These are phyloP conservation scores for Truncatella angustata DNA, from an alignment of 2,329 filamentous ascomycete genomes.

Conservation along the genomic window DNA sequence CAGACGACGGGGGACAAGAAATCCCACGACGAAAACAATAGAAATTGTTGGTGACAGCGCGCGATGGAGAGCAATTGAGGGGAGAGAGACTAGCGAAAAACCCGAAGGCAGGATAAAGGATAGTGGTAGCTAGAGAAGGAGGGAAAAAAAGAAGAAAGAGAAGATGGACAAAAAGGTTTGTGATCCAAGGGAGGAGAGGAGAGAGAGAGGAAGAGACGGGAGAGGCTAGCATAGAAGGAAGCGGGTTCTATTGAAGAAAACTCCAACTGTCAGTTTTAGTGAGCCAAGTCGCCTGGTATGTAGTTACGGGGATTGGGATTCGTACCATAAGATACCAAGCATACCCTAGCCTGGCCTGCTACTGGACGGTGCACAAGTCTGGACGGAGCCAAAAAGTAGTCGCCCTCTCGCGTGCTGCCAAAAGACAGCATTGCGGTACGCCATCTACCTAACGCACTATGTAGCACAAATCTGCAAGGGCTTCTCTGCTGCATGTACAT, in stretches of 20 bases:
- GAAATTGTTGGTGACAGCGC: constrained; percentile 26
- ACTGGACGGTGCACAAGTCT: too few species aligned
- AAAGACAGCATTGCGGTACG: too few species aligned
- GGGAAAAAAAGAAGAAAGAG: constrained; percentile 28
- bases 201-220: constrained; percentile 11
- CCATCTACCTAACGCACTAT: too few species aligned
- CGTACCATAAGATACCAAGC: too few species aligned
- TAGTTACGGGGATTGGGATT: not conserved
- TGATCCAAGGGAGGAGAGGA: constrained; percentile 13
- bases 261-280: not conserved
- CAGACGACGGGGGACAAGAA: constrained; percentile 22
- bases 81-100: constrained; percentile 29
- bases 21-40: constrained; percentile 23
- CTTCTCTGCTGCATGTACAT: too few species aligned
- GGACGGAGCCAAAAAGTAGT: too few species aligned
- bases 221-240: constrained; percentile 12
- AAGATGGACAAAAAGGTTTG: constrained; percentile 23
- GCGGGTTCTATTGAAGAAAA: not conserved
- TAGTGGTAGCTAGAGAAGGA: constrained; percentile 27
- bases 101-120: constrained; percentile 30
- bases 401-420: too few species aligned
- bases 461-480: too few species aligned
- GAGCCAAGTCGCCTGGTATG: not conserved
- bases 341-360: too few species aligned
- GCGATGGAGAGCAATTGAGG: constrained; percentile 32